Base-by-base conservation (phyloP, 257 asterid genomes). In the Gentiana straminea region DNA sequence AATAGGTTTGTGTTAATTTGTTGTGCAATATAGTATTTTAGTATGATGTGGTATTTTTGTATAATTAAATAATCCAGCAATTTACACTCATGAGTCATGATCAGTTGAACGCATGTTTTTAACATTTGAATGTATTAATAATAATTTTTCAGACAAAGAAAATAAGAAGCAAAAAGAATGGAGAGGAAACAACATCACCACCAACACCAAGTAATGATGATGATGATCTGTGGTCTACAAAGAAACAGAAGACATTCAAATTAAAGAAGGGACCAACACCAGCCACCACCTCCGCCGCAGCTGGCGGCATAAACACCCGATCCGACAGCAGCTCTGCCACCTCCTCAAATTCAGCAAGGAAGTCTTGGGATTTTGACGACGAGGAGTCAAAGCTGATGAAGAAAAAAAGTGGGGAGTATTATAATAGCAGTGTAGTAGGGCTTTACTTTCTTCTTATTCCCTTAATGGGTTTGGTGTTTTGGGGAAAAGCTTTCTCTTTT, bases 401-500 rank as follows among this genome's bases (percentile, higher is more conserved):
- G 57, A 36, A 36, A 41, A 33, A 33, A 58, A 33, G 7, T 2
- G 56, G 60, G 5, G 8, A 35, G 8, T 63, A 33, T 9, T 61
- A 34, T 34, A 64, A 37, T 24, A 63, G 35, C 8, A 5, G 47
- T 13, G 65, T 52, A 0, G 41, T 69, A 13, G 86, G 81, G 33
- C 49, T 76, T 2, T 73, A 66, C 51, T 54, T 66, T 33, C 45
- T 78, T 43, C 11, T 82, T 57, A 64, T 73, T 49, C 78, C 80
- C 51, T 66, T 86, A 68, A 49, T 73, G 52, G 73, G 76, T 24
- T 60, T 84, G 65, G 60, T 72, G 9, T 55, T 73, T 4, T 76
- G 80, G 73, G 91, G 94, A 1, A 84, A 81, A 68, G 74, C 60
- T 57, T 66, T 78, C 13, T 89, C 94, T 1, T 65, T 84, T 34